phyloP scores from a whole-genome alignment of 163 green algal genomes.

The Chloromonas sp. region DNA sequence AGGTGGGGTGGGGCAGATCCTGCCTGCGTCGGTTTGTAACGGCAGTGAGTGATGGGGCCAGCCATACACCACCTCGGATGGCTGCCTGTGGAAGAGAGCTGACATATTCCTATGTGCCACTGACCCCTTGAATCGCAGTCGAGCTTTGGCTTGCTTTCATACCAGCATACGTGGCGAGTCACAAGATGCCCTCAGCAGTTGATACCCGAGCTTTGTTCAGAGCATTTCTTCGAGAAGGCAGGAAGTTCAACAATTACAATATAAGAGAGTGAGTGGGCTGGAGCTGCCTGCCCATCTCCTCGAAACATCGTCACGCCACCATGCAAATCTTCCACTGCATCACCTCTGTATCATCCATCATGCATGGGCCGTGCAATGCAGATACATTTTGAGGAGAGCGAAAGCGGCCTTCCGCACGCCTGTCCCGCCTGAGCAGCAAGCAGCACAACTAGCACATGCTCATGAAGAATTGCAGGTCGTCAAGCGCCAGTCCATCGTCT shows the following conservation, averaged over 20 bases:
- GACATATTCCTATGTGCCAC: too few species aligned
- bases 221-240: slow-evolving; percentile 1
- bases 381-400: slow-evolving; percentile 9
- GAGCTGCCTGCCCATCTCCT: too few species aligned
- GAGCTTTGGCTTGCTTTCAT: too few species aligned
- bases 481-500: slow-evolving; percentile 7
- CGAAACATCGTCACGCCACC: neutral
- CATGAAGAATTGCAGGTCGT: slow-evolving; percentile 6
- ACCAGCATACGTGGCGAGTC: too few species aligned
- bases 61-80: too few species aligned
- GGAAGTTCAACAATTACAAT: slow-evolving; percentile 17
- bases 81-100: too few species aligned
- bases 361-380: neutral
- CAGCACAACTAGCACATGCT: neutral
- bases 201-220: neutral
- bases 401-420: neutral
- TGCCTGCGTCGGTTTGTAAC: too few species aligned
- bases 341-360: neutral
- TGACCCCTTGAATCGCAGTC: too few species aligned
- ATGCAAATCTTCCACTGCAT: neutral
- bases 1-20: too few species aligned
- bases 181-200: too few species aligned
- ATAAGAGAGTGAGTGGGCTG: slow-evolving; percentile 6
- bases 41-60: too few species aligned
- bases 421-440: neutral